Base-by-base conservation (phyloP, 208 protist genomes). In the Endotrypanum monterogeii region DNA sequence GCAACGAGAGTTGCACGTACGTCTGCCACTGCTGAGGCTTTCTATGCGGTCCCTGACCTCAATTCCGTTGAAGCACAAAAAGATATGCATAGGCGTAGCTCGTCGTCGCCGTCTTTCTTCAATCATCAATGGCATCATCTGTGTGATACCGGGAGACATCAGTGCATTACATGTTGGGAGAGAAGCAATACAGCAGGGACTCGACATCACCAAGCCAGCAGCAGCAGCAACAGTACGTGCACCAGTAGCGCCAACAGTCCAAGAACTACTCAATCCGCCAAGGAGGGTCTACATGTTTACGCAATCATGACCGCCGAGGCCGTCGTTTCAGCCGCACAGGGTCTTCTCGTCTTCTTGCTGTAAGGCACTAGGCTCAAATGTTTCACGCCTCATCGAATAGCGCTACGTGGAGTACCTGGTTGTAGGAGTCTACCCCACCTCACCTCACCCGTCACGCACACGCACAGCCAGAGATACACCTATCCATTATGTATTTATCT, bases 291-390 rank as follows among this genome's bases (percentile, higher is more conserved):
- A 25, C 32, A 62, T 9, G 28, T 57, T 20, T 67, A 52, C 50
- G 44, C 25, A 5, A 32, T 62, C 30, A 51, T 83, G 39, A 74
- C 79, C 6, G 71, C 79, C 25, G 79, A 79, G 46, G 73, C 72
- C 11, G 74, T 83, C 23, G 74, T 56, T 1, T 74, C 60, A 5
- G 74, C 79, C 25, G 73, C 66, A 23, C 73, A 83, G 39, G 72
- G 70, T 8, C 39, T 79, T 6, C 48, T 79, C 3, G 62, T 83
- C 11, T 83, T 74, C 46, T 52, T 83, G 0, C 62, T 79, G 54
- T 83, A 30, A 28, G 23, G 28, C 16, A 7, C 28, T 20, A 58
- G 35, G 2, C 16, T 18, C 37, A 9, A 1, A 16, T 8, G 60
- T 50, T n/a, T n/a, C n/a, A n/a, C n/a, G n/a, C n/a, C n/a, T n/a